Conservation (phyloP, 2,329 filamentous ascomycete species). For the Pseudopyricularia cyperi region DNA sequence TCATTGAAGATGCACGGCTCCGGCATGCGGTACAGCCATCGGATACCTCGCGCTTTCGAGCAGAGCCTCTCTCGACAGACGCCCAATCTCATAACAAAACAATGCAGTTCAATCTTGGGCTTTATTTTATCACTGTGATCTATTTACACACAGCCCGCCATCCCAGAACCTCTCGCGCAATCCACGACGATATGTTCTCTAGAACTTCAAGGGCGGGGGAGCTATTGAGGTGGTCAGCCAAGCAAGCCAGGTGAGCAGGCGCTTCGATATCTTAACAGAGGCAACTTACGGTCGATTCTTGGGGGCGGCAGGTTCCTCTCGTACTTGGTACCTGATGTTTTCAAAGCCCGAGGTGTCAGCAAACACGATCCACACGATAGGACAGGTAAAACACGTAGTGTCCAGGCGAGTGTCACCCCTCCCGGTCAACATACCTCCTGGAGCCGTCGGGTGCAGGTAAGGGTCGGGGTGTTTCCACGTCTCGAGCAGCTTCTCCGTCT, state of each 20-base stretch:
- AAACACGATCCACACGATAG: not conserved
- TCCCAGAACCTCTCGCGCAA: too few species aligned
- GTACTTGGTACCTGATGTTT: conserved; percentile 72
- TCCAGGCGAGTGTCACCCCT: not conserved
- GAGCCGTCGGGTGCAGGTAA: conserved; percentile 77
- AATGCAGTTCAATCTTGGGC: not conserved
- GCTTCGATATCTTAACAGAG: not conserved
- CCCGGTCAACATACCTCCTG: conserved; percentile 57
- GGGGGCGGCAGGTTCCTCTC: conserved; percentile 82
- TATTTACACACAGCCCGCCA: not conserved
- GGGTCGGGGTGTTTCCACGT: conserved; percentile 98
- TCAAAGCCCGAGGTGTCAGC: conserved; percentile 4
- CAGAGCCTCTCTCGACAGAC: too few species aligned
- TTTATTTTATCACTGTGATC: conserved; percentile 5
- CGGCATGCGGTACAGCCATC: too few species aligned
- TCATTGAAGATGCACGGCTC: too few species aligned
- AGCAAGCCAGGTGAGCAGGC: not conserved
- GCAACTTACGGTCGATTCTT: conserved; percentile 63
- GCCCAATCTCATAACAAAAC: too few species aligned
- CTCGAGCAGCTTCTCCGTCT: conserved; percentile 78
- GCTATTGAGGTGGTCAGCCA: conserved; percentile 21
- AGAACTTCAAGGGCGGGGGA: conserved; percentile 37
- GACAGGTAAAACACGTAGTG: not conserved
- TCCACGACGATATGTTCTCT: too few species aligned
- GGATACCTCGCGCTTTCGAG: too few species aligned